A percentile compares a stretch with the other conserved stretches of the same genome.
Conservation (phyloP, 768 basidiomycete genomes). For the Mycena vulgaris region DNA sequence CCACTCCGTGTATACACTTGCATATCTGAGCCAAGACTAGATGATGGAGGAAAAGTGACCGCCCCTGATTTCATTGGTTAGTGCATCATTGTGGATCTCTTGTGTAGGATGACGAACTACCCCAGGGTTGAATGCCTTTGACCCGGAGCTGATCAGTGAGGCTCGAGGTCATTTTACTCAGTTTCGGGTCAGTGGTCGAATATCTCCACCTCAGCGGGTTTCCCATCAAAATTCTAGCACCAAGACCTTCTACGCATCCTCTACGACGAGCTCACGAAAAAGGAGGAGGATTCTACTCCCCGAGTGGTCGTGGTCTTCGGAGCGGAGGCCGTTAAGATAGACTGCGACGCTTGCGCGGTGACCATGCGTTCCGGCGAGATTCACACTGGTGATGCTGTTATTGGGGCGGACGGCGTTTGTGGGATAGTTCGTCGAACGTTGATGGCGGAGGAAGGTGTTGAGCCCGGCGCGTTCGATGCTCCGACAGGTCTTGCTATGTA, state of each 20-base stretch:
- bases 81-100: not conserved
- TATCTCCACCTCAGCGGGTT: not conserved
- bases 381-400: slow-evolving; percentile 10
- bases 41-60: not conserved
- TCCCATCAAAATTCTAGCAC: slow-evolving; percentile 13
- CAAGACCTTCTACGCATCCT: slow-evolving; percentile 28
- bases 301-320: slow-evolving; percentile 11
- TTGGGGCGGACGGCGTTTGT: slow-evolving; percentile 27
- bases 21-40: not conserved
- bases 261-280: slow-evolving; percentile 4
- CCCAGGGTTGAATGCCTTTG: slow-evolving; percentile 19
- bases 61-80: slow-evolving; percentile 25
- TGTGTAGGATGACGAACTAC: not conserved
- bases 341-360: slow-evolving; percentile 17
- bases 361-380: slow-evolving; percentile 22
- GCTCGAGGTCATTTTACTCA: slow-evolving; percentile 32
- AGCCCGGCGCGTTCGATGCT: not conserved
- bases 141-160: slow-evolving; percentile 29
- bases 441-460: not conserved
- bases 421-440: slow-evolving; percentile 12
- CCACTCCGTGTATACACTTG: not conserved
- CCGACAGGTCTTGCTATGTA: slow-evolving; percentile 11
- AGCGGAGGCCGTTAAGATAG: slow-evolving; percentile 15
- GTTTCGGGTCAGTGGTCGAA: slow-evolving; percentile 30
- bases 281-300: too few species aligned